Conservation (phyloP, 495 filamentous ascomycete genomes). For the Lineolata rhizophorae region DNA sequence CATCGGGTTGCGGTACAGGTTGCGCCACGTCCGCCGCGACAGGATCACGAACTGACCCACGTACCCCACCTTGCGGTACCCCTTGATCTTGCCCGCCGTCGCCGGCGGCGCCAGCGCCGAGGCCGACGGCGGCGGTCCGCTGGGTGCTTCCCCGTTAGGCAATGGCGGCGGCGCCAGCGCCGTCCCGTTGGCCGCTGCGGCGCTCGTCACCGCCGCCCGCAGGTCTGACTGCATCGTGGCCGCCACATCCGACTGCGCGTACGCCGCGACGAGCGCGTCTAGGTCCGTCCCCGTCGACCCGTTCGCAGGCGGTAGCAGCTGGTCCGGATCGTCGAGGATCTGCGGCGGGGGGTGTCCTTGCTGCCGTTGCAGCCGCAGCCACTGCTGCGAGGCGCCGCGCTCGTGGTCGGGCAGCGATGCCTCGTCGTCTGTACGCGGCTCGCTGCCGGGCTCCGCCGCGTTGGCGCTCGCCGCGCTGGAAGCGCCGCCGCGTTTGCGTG, state of each 20-base stretch:
- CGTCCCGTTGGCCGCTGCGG: slow-evolving; percentile 44
- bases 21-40: slow-evolving; percentile 82
- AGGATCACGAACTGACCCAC: slow-evolving; percentile 70
- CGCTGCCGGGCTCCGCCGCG: no score
- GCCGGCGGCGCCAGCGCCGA: slow-evolving; percentile 20
- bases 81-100: slow-evolving; percentile 34
- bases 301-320: slow-evolving; percentile 48
- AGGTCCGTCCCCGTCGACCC: slow-evolving; percentile 48
- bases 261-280: slow-evolving; percentile 57
- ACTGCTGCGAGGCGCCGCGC: slow-evolving; percentile 33
- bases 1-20: slow-evolving; percentile 94
- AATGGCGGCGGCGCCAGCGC: not conserved
- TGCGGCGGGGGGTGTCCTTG: slow-evolving; percentile 38
- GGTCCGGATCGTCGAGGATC: slow-evolving; percentile 48
- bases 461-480: slow-evolving; percentile 28
- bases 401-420: slow-evolving; percentile 42
- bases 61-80: slow-evolving; percentile 64
- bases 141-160: no score
- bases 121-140: slow-evolving; percentile 20
- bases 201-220: slow-evolving; percentile 32
- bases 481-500: slow-evolving; percentile 43
- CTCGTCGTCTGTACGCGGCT: slow-evolving; percentile 45
- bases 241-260: slow-evolving; percentile 58
- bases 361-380: slow-evolving; percentile 47
- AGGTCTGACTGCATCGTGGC: slow-evolving; percentile 65